Conservation (phyloP, 805 yeast genomes). For the Kluyveromyces wickerhamii region DNA sequence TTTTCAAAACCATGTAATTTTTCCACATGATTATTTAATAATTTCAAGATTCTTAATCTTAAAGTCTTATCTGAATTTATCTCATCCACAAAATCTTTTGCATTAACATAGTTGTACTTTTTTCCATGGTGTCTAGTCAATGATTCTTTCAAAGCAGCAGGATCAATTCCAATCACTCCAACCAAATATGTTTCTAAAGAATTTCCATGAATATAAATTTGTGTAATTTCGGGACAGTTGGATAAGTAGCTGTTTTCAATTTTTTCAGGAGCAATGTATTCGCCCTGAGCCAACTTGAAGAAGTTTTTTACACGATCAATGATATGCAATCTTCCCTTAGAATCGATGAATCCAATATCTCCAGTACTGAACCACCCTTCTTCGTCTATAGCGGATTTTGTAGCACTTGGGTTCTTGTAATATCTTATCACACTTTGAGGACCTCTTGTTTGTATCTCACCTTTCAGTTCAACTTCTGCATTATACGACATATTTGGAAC, state of each 20-base stretch:
- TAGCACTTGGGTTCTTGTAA: slow-evolving; percentile 49
- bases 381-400: slow-evolving; percentile 41
- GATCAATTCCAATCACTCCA: slow-evolving; percentile 56
- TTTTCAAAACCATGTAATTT: slow-evolving; percentile 57
- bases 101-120: slow-evolving; percentile 14
- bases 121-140: slow-evolving; percentile 29
- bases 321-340: slow-evolving; percentile 47
- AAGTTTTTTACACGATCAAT: slow-evolving; percentile 75
- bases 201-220: slow-evolving; percentile 59
- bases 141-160: slow-evolving; percentile 33
- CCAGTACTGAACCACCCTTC: slow-evolving; percentile 65
- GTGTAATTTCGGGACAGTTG: slow-evolving; percentile 42
- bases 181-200: slow-evolving; percentile 48
- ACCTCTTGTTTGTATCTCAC: slow-evolving; percentile 59
- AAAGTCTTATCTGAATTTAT: slow-evolving; percentile 15
- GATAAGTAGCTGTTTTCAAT: slow-evolving; percentile 58
- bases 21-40: slow-evolving; percentile 18
- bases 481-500: slow-evolving; percentile 56
- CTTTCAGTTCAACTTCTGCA: slow-evolving; percentile 38
- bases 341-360: slow-evolving; percentile 50
- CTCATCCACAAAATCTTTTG: slow-evolving; percentile 22
- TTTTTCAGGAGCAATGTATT: slow-evolving; percentile 69
- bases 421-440: slow-evolving; percentile 53
- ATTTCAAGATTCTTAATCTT: slow-evolving; percentile 13
- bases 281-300: slow-evolving; percentile 60